Conservation (phyloP, 805 yeast genomes). For the Starmerella sp. region DNA sequence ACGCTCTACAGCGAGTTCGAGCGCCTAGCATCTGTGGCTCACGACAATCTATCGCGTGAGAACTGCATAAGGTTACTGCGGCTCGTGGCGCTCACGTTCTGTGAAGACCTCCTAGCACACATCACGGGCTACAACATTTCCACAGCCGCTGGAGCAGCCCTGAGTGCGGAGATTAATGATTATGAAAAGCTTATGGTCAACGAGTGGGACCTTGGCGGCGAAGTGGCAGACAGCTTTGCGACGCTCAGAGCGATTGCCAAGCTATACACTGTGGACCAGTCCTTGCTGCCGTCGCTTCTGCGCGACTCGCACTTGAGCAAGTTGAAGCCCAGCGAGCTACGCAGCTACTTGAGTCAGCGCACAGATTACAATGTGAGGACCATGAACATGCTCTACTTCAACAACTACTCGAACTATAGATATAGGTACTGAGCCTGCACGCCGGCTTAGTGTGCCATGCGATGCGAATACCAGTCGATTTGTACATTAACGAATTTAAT, state of each 20-base stretch:
- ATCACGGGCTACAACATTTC: slow-evolving; percentile 65
- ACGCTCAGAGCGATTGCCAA: slow-evolving; percentile 73
- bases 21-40: slow-evolving; percentile 34
- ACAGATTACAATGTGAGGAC: slow-evolving; percentile 17
- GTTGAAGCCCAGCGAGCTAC: slow-evolving; percentile 40
- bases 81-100: slow-evolving; percentile 48
- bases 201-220: slow-evolving; percentile 48
- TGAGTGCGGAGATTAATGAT: slow-evolving; percentile 71
- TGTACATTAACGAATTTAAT: too few species aligned
- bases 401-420: slow-evolving; percentile 4
- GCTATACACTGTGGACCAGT: slow-evolving; percentile 73
- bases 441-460: too few species aligned
- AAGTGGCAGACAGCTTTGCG: slow-evolving; percentile 51
- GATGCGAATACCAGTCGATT: too few species aligned
- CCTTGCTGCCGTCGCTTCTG: slow-evolving; percentile 61
- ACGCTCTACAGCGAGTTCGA: slow-evolving; percentile 45
- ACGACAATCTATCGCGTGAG: slow-evolving; percentile 32
- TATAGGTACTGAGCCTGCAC: not conserved
- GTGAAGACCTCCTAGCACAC: slow-evolving; percentile 54
- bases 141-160: slow-evolving; percentile 69
- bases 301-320: slow-evolving; percentile 68
- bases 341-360: slow-evolving; percentile 18
- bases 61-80: slow-evolving; percentile 43
- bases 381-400: slow-evolving; percentile 18
- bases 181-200: slow-evolving; percentile 54